Conservation (phyloP, 208 protist genomes). For the Crithidia fasciculata region DNA sequence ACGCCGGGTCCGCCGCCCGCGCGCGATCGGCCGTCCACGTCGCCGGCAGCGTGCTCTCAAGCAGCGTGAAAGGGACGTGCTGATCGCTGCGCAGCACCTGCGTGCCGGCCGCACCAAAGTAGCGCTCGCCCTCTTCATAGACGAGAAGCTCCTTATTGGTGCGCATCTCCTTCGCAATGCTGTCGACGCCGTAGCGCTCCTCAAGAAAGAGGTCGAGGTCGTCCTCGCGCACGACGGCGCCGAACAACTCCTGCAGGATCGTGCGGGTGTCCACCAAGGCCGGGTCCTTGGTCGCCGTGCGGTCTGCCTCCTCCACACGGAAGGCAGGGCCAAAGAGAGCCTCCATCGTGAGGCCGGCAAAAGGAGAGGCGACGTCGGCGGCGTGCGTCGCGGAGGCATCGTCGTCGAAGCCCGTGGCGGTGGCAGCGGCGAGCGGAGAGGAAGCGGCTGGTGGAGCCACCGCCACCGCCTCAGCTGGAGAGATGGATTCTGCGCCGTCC, state of each 20-base stretch:
- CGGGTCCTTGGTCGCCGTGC: conserved; percentile 43
- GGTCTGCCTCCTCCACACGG: conserved; percentile 31
- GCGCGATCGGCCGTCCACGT: conserved; percentile 11
- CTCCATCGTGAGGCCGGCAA: conserved; percentile 36
- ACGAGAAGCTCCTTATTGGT: conserved; percentile 42
- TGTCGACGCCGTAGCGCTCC: conserved; percentile 23
- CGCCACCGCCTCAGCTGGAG: not conserved
- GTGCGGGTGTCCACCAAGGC: conserved; percentile 62
- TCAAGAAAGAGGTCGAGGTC: conserved; percentile 48
- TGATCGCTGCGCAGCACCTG: conserved; percentile 40
- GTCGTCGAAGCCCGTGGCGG: conserved; percentile 26
- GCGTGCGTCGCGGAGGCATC: conserved; percentile 1
- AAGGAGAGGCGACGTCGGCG: not conserved
- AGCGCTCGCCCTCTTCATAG: conserved; percentile 49
- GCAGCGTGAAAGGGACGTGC: conserved; percentile 50
- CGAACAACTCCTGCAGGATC: conserved; percentile 67
- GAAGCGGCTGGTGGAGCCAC: not conserved
- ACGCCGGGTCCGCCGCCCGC: conserved; percentile 29
- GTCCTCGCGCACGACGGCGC: conserved; percentile 43
- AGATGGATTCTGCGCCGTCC: not conserved
- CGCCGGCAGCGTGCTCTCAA: conserved; percentile 44
- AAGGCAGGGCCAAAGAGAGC: conserved; percentile 76
- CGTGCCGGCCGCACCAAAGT: conserved; percentile 60
- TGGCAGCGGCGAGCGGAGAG: conserved; percentile 17
- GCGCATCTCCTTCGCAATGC: conserved; percentile 31